A percentile compares a stretch with the other conserved stretches of the same genome.
phyloP scores from a whole-genome alignment of 257 asterid species.

The Paulownia fortunei region DNA sequence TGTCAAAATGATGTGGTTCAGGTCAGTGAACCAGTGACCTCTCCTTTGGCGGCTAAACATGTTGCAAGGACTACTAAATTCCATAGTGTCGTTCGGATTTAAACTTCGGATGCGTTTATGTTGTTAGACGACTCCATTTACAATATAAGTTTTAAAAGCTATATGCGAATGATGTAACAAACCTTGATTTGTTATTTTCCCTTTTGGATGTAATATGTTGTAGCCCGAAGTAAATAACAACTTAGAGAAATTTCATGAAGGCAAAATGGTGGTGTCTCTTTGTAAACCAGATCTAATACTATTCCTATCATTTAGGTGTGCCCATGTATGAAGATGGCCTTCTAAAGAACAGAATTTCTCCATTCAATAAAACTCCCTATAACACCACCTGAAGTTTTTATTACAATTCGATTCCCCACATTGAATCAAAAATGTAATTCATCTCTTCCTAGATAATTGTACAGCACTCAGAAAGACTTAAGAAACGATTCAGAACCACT shows the following conservation, averaged over 20 bases:
- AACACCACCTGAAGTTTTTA: slow-evolving; percentile 28
- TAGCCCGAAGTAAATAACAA: too few relatives aligned
- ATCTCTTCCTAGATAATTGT: slow-evolving; percentile 41
- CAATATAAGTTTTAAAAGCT: too few relatives aligned
- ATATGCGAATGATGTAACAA: too few relatives aligned
- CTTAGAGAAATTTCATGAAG: too few relatives aligned
- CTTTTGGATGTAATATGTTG: too few relatives aligned
- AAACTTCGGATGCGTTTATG: too few relatives aligned
- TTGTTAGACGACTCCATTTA: too few relatives aligned
- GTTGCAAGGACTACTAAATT: too few relatives aligned
- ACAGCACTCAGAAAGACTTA: slow-evolving; percentile 34
- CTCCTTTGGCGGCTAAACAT: not conserved
- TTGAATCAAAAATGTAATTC: slow-evolving; percentile 35
- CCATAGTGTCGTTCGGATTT: too few relatives aligned
- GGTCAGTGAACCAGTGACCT: not conserved
- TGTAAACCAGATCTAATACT: too few relatives aligned
- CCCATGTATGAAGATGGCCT: not conserved
- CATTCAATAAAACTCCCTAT: not conserved
- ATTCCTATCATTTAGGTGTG: not conserved
- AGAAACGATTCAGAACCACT: slow-evolving; percentile 8
- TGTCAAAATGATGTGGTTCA: not conserved
- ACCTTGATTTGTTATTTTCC: too few relatives aligned
- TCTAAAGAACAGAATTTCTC: not conserved
- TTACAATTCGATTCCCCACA: slow-evolving; percentile 27
- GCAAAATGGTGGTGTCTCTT: too few relatives aligned